These are phyloP conservation scores for Trichoderma gamsii DNA, from an alignment of 495 filamentous ascomycete genomes.

Conservation along the genomic window DNA sequence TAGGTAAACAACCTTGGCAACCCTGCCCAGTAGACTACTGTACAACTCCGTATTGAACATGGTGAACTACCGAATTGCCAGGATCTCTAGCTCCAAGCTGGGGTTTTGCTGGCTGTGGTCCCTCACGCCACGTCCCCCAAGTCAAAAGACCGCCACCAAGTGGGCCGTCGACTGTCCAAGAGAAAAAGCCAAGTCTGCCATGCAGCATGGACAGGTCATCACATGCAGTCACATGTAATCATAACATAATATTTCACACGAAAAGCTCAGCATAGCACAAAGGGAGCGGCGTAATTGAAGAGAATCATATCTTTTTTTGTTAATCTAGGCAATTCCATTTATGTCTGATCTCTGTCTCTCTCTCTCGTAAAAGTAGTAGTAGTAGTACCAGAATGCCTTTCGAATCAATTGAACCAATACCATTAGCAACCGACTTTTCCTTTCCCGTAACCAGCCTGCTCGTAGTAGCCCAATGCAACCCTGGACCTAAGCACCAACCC, in stretches of 20 bases:
- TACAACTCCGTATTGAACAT: background rate
- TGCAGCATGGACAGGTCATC: constrained; percentile 3
- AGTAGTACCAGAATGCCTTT: constrained; percentile 9
- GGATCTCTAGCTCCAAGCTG: no score
- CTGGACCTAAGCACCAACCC: constrained; percentile 1
- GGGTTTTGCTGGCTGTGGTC: background rate
- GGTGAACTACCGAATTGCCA: background rate
- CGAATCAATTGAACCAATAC: constrained; percentile 4
- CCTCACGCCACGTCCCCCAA: background rate
- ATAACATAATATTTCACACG: background rate
- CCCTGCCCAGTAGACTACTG: no score
- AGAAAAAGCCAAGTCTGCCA: background rate
- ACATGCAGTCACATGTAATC: constrained; percentile 10
- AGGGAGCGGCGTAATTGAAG: no score
- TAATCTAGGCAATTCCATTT: constrained; percentile 14
- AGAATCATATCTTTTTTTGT: constrained; percentile 1
- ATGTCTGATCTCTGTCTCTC: constrained; percentile 1
- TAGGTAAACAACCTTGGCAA: no score
- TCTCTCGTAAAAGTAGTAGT: background rate
- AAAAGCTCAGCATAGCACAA: background rate
- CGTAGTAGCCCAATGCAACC: constrained; percentile 13
- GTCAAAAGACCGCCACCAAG: background rate
- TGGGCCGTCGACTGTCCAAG: background rate
- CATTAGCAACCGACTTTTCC: constrained; percentile 9
- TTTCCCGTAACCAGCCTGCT: constrained; percentile 1